These are phyloP conservation scores for Pelagomonas calceolata DNA, from an alignment of 108 stramenopile genomes.

Conservation along the genomic window DNA sequence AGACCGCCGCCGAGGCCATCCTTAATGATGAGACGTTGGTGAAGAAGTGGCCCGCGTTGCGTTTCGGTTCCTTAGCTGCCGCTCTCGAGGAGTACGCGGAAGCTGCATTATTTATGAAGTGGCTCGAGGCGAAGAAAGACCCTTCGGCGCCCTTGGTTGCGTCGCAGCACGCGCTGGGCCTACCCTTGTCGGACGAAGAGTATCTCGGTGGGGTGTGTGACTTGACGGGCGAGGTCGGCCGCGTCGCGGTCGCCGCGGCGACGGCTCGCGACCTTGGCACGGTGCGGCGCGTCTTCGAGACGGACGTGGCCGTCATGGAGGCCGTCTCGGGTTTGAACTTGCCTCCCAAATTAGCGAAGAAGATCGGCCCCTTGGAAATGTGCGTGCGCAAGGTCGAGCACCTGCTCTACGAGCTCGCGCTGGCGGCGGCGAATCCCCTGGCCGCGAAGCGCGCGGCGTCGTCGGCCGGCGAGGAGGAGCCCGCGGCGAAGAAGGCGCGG, in stretches of 20 bases:
- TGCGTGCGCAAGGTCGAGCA: conserved; percentile 63
- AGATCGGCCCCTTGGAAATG: conserved; percentile 43
- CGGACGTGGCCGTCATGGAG: conserved; percentile 41
- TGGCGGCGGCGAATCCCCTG: conserved; percentile 39
- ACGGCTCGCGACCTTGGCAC: conserved; percentile 64
- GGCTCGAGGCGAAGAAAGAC: conserved; percentile 54
- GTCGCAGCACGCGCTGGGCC: conserved; percentile 19
- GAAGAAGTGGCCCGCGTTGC: conserved; percentile 59
- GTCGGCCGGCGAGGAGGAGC: no score
- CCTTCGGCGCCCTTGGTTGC: no score
- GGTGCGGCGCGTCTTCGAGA: conserved; percentile 50
- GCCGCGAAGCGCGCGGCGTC: neutral
- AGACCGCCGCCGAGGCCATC: neutral
- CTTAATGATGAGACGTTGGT: conserved; percentile 21
- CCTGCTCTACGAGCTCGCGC: conserved; percentile 67
- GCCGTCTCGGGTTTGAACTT: conserved; percentile 41
- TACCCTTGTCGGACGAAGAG: conserved; percentile 49
- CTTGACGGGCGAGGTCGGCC: conserved; percentile 84
- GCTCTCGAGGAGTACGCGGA: conserved; percentile 85
- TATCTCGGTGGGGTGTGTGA: conserved; percentile 91
- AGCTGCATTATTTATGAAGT: conserved; percentile 72
- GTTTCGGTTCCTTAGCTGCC: conserved; percentile 54
- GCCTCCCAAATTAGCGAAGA: conserved; percentile 46
- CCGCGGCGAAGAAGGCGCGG: no score
- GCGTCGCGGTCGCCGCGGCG: conserved; percentile 74